These are phyloP conservation scores for Phytophthora multivora DNA, from an alignment of 352 stramenopile genomes.

Conservation along the genomic window DNA sequence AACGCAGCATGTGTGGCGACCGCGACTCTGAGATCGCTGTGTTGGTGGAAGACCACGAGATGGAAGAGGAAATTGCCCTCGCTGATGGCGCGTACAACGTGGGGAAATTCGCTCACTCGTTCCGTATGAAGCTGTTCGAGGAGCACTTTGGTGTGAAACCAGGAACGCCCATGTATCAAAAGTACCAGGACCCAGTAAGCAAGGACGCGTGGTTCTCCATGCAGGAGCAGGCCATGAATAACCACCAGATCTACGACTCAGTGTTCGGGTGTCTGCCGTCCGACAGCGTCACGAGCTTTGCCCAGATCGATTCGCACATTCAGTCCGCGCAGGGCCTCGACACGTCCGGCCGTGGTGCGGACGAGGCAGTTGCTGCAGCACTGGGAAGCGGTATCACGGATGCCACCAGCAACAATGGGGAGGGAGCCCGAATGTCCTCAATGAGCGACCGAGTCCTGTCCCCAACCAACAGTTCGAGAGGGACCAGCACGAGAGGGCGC, in stretches of 20 bases:
- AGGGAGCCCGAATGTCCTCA: constrained; percentile 25
- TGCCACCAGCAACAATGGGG: constrained; percentile 26
- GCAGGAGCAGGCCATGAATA: constrained; percentile 85
- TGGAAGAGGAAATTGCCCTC: constrained; percentile 60
- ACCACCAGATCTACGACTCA: constrained; percentile 84
- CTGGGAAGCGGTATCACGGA: constrained; percentile 24
- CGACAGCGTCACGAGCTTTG: constrained; percentile 71
- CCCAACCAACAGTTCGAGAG: constrained; percentile 23
- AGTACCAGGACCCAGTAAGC: constrained; percentile 66
- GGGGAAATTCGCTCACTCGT: constrained; percentile 84
- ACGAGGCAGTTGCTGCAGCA: constrained; percentile 29
- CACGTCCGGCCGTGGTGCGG: constrained; percentile 35
- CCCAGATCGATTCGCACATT: constrained; percentile 68
- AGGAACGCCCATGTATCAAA: constrained; percentile 52
- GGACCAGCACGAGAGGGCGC: constrained; percentile 19
- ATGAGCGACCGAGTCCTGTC: constrained; percentile 27
- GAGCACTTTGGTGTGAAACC: constrained; percentile 79
- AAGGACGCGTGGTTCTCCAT: constrained; percentile 81
- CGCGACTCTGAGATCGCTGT: constrained; percentile 90
- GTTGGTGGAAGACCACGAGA: constrained; percentile 78
- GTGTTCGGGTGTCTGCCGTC: constrained; percentile 83
- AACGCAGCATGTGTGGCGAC: constrained; percentile 86
- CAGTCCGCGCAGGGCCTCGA: constrained; percentile 35
- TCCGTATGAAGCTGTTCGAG: constrained; percentile 88
- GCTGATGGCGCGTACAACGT: constrained; percentile 51